Evolutionary conservation across 1,139 yeast species (phyloP).

Genomic region (Sugiyamaella japonica): DNA sequence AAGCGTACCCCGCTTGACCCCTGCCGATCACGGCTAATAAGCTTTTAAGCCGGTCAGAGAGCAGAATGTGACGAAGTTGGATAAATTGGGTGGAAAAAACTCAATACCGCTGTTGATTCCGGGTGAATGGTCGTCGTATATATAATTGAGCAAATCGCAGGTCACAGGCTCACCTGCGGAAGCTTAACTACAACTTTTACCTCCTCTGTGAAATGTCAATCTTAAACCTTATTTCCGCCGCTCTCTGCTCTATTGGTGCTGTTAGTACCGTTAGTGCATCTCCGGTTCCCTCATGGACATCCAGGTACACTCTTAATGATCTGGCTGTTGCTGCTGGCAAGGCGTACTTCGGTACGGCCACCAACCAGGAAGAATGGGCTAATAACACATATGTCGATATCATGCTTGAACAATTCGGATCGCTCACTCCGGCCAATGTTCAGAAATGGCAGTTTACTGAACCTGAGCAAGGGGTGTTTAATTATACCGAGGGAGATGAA

Average conservation of each 20-base stretch:
- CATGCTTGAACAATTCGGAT: conserved; percentile 16
- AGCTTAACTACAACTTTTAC: too few relatives aligned
- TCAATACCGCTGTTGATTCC: too few relatives aligned
- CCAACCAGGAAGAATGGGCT: conserved; percentile 16
- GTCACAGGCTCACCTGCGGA: too few relatives aligned
- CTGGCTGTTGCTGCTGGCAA: conserved; percentile 15
- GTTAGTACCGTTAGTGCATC: conserved; percentile 3
- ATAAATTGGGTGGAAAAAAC: too few relatives aligned
- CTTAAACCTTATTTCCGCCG: neutral
- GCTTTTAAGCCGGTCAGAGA: too few relatives aligned
- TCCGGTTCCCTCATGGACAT: conserved; percentile 1
- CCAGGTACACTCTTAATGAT: conserved; percentile 1
- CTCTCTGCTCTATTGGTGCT: neutral
- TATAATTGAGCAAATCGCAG: too few relatives aligned
- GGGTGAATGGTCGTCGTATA: too few relatives aligned
- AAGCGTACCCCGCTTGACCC: too few relatives aligned
- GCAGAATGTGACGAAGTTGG: too few relatives aligned
- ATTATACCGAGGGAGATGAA: conserved; percentile 16
- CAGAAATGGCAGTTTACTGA: conserved; percentile 19
- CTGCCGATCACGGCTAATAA: too few relatives aligned
- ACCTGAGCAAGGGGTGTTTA: conserved; percentile 19
- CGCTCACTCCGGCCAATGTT: conserved; percentile 20
- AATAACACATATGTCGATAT: conserved; percentile 13
- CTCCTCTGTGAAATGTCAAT: too few relatives aligned
- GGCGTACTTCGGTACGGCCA: conserved; percentile 19